These are phyloP conservation scores for Sporothrix mexicana DNA, from an alignment of 2,329 filamentous ascomycete genomes.

Conservation along the genomic window DNA sequence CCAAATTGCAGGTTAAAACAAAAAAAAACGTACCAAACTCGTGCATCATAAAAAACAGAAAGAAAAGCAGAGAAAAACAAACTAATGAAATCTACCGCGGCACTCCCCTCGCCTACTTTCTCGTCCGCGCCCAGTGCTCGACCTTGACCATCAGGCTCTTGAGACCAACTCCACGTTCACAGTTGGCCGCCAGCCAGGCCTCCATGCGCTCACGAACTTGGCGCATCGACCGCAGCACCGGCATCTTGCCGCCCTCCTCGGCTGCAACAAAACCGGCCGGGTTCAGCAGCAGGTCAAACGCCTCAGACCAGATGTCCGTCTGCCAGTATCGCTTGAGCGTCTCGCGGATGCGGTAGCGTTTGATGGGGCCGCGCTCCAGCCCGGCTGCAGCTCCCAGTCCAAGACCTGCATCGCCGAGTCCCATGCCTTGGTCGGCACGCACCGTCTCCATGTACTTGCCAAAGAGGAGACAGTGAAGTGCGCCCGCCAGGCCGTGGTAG, in stretches of 20 bases:
- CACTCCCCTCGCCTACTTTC: constrained; percentile 39
- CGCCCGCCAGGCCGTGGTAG: constrained; percentile 89
- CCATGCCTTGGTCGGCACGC: constrained; percentile 50
- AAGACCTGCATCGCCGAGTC: constrained; percentile 48
- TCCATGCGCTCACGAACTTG: constrained; percentile 80
- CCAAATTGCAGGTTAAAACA: constrained; percentile 29
- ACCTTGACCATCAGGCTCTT: constrained; percentile 71
- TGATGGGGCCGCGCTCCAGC: constrained; percentile 55
- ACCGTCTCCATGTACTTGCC: constrained; percentile 91
- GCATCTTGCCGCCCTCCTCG: constrained; percentile 70
- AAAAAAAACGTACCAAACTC: constrained; percentile 27
- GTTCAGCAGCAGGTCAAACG: constrained; percentile 87
- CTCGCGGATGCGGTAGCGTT: constrained; percentile 81
- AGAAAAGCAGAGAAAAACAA: constrained; percentile 21
- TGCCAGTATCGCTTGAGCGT: constrained; percentile 95
- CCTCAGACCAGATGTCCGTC: constrained; percentile 82
- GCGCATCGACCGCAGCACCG: constrained; percentile 73
- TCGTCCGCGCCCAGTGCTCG: constrained; percentile 55
- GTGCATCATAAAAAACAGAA: constrained; percentile 28
- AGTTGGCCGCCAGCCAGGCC: constrained; percentile 77
- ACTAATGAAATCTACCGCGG: not conserved
- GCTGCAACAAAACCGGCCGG: constrained; percentile 66
- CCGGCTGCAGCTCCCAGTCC: not conserved
- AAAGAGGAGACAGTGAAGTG: constrained; percentile 87
- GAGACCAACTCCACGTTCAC: constrained; percentile 78